Percentiles rank a stretch among this genome's conserved stretches.
Conservation (phyloP, 192 early-diverging fungal species). For the Globomyces pollinis-pini region DNA sequence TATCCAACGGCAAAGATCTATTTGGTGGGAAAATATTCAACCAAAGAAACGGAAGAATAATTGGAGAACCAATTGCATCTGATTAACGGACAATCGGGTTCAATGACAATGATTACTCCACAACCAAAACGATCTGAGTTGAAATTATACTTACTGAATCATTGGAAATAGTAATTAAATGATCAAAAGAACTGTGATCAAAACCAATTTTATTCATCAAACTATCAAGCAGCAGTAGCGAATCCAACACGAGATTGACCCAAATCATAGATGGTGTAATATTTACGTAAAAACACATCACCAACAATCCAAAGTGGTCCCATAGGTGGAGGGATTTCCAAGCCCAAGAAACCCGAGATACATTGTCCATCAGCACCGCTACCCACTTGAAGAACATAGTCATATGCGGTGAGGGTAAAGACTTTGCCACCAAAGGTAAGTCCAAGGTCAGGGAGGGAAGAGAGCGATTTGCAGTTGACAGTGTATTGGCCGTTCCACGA, state of each 20-base stretch:
- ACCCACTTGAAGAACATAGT: slow-evolving; percentile 48
- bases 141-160: too few relatives aligned
- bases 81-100: too few relatives aligned
- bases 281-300: slow-evolving; percentile 52
- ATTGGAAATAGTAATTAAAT: too few relatives aligned
- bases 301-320: slow-evolving; percentile 52
- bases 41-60: too few relatives aligned
- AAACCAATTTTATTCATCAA: too few relatives aligned
- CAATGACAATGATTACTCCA: too few relatives aligned
- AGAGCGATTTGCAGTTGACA: slow-evolving; percentile 67
- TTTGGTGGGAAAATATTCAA: too few relatives aligned
- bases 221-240: too few relatives aligned
- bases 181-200: too few relatives aligned
- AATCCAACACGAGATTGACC: slow-evolving; percentile 36
- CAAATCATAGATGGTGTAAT: slow-evolving; percentile 49
- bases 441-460: slow-evolving; percentile 65
- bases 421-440: slow-evolving; percentile 69
- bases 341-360: slow-evolving; percentile 81
- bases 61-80: too few relatives aligned
- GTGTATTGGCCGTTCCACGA: slow-evolving; percentile 83
- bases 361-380: slow-evolving; percentile 29
- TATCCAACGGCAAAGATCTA: too few relatives aligned
- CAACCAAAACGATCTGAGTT: too few relatives aligned
- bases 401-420: slow-evolving; percentile 56
- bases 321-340: slow-evolving; percentile 55